These are phyloP conservation scores for Histomonas meleagridis DNA, from an alignment of 208 protist species.

Conservation along the genomic window DNA sequence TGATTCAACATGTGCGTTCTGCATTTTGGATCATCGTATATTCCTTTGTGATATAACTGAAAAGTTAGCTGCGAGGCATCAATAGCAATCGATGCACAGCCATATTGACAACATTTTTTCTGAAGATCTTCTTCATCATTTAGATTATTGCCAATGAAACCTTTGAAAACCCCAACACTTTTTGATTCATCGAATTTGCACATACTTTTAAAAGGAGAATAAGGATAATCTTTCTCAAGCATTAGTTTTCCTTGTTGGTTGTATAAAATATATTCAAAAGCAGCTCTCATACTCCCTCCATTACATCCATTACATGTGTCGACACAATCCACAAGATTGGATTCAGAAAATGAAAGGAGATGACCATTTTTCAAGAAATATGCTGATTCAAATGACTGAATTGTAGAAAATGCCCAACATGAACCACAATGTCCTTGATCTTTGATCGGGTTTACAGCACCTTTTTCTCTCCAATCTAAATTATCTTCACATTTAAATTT, in stretches of 20 bases:
- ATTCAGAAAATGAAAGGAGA: background rate
- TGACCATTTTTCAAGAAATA: background rate
- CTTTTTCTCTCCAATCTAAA: background rate
- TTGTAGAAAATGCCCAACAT: background rate
- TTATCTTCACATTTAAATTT: too few relatives aligned
- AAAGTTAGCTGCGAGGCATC: background rate
- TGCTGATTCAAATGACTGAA: background rate
- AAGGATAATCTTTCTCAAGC: background rate
- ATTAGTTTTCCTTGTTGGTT: background rate
- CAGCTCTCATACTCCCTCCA: background rate
- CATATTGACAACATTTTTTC: background rate
- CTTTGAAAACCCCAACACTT: background rate
- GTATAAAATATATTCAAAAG: background rate
- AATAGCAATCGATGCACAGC: background rate
- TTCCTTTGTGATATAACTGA: background rate
- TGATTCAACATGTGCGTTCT: background rate
- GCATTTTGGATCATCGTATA: background rate
- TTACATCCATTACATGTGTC: background rate
- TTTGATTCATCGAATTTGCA: background rate
- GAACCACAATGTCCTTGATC: background rate
- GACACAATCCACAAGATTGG: background rate
- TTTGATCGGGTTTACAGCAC: background rate
- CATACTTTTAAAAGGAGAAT: background rate
- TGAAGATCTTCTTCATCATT: background rate
- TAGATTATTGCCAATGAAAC: background rate